phyloP scores from a whole-genome alignment of 768 basidiomycete genomes.

The Lactarius sanguifluus region DNA sequence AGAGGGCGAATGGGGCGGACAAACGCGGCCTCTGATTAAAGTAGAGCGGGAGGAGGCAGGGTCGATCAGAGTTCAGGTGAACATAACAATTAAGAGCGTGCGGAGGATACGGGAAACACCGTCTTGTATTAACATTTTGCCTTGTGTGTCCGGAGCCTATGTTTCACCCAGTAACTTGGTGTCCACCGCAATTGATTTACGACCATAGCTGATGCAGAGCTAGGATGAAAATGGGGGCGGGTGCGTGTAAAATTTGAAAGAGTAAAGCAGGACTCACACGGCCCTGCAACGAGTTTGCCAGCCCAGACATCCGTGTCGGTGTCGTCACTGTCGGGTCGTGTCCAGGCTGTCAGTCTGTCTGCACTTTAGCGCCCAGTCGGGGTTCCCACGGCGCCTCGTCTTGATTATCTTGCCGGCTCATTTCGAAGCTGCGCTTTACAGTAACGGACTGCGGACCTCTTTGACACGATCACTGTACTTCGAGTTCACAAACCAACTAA shows the following conservation, averaged over 20 bases:
- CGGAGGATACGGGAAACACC: not conserved
- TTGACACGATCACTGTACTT: too few relatives aligned
- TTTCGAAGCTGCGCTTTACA: not conserved
- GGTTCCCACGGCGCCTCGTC: not conserved
- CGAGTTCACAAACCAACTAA: not conserved
- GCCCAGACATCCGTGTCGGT: constrained; percentile 2
- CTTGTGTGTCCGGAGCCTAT: constrained; percentile 7
- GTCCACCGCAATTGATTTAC: not conserved
- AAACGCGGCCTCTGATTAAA: constrained; percentile 8
- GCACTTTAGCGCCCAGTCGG: not conserved
- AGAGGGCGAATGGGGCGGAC: not conserved
- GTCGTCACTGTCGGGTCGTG: not conserved
- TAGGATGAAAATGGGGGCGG: not conserved
- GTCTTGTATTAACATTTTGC: not conserved
- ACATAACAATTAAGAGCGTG: constrained; percentile 22
- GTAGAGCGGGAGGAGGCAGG: constrained; percentile 10
- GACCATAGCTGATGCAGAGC: not conserved
- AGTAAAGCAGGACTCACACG: not conserved
- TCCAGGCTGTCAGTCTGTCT: not conserved
- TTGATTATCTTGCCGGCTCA: not conserved
- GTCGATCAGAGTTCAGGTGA: constrained; percentile 5
- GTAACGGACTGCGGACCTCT: too few relatives aligned
- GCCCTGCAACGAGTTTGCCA: constrained; percentile 2
- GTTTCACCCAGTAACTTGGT: constrained; percentile 22
- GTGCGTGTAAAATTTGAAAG: not conserved